Base-by-base conservation (phyloP, 169 alveolate species). In the Plasmodium falciparum region DNA sequence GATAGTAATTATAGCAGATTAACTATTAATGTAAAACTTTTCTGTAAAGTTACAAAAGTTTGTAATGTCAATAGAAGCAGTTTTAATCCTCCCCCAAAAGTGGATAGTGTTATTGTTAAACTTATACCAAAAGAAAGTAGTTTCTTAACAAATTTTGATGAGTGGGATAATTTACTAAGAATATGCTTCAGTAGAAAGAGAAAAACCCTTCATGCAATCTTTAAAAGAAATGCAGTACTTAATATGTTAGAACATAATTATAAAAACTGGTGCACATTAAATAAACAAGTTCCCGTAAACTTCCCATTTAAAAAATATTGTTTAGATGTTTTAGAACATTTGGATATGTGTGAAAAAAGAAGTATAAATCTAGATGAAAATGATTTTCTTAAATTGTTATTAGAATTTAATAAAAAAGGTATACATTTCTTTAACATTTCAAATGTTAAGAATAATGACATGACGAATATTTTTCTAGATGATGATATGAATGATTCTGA, bases 31-130 rank as follows among this genome's bases (percentile, higher is more conserved):
- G 98, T 98, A n/a, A 95, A 98, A 88, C 93, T 95, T 72, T 98
- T 91, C 92, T 98, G 97, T 67, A 95, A 94, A 72, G 98, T 96
- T 15, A 72, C 95, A 12, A 93, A 98, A 26, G 97, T 97, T 33
- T 97, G 99, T 92, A 98, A 98, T 92, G 99, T 99, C 6, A 73
- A 71, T 20, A 96, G 98, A 92, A 99, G 99, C 66, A 97, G 98
- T 89, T 99, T 99, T 94, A 98, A 97, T 74, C 99, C 99, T 12
- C 99, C 99, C 54, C 99, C 99, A 33, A 98, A 99, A 94, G 99
- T 99, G 0, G 99, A 99, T 93, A 96, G 99, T 70, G 97, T 99
- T 94, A 98, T 99, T 24, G 99, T 99, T 29, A 97, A 99, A 89
- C 97, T 99, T 72, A 98, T 97, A 65, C 99, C 99, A 3, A 94